Evolutionary conservation across 495 filamentous ascomycete species (phyloP).

Genomic region (Tuber calosporum): DNA sequence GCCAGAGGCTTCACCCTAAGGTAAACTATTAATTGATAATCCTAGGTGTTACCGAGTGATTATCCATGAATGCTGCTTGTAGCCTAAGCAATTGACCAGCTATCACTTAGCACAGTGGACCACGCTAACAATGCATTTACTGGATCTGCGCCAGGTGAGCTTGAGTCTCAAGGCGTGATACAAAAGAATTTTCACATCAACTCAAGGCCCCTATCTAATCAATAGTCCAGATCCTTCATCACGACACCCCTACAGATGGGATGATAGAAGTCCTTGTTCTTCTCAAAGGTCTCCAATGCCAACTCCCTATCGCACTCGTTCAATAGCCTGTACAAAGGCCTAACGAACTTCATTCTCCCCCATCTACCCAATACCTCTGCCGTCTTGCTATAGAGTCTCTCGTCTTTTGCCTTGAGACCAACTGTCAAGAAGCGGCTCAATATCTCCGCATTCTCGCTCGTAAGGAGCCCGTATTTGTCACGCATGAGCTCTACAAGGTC

Average conservation of each 20-base stretch:
- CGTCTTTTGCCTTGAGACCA: constrained; percentile 65
- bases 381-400: constrained; percentile 58
- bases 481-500: constrained; percentile 62
- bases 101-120: background rate
- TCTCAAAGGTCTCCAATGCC: constrained; percentile 75
- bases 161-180: background rate
- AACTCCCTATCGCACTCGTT: constrained; percentile 63
- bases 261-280: constrained; percentile 86
- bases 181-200: background rate
- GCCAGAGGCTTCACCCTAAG: background rate
- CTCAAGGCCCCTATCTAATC: background rate
- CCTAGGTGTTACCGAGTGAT: background rate
- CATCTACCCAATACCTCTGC: constrained; percentile 70
- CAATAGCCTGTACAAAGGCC: constrained; percentile 69
- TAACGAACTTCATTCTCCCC: constrained; percentile 94
- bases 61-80: background rate
- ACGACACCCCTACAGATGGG: constrained; percentile 76
- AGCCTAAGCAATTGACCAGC: background rate
- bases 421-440: constrained; percentile 68
- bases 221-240: constrained; percentile 64
- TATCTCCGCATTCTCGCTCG: constrained; percentile 76
- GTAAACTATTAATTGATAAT: background rate
- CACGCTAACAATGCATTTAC: no score
- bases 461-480: constrained; percentile 58
- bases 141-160: background rate